Evolutionary conservation across 495 filamentous ascomycete species (phyloP).

Genomic region (Podospora tetraspora): DNA sequence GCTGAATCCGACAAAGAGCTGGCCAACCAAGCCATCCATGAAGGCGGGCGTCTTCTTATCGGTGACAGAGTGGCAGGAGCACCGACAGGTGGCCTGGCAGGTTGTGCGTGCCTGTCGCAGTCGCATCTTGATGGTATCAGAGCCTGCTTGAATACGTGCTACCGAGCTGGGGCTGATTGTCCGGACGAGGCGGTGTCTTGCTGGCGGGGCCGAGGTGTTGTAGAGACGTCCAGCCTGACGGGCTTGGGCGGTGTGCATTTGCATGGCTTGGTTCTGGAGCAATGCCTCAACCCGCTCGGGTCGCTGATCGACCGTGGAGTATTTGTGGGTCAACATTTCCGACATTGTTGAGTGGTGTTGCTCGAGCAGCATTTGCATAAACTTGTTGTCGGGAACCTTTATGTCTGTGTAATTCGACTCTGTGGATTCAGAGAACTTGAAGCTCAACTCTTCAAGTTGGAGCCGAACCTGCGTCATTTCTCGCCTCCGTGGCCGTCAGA

Average conservation of each 20-base stretch:
- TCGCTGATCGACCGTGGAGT: not conserved
- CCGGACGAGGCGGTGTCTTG: not conserved
- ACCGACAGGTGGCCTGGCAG: not conserved
- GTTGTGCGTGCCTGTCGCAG: not conserved
- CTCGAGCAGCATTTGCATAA: not conserved
- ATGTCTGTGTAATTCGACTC: not conserved
- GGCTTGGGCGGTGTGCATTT: not conserved
- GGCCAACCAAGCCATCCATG: slow-evolving; percentile 1
- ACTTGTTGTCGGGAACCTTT: not conserved
- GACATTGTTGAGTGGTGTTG: not conserved
- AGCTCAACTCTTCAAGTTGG: not conserved
- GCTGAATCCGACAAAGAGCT: slow-evolving; percentile 2
- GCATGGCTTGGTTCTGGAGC: not conserved
- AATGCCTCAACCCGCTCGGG: not conserved
- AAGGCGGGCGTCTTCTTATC: not conserved
- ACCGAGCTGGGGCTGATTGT: not conserved
- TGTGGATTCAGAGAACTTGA: not conserved
- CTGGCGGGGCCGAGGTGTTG: not conserved
- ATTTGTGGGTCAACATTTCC: not conserved
- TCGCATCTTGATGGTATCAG: not conserved
- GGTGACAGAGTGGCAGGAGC: not conserved
- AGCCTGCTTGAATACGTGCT: not conserved
- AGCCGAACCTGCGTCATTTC: not conserved
- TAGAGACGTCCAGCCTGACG: not conserved
- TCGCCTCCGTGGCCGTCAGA: not conserved